Percentiles rank a stretch among this genome's conserved stretches.
These are phyloP conservation scores for Plantago elongata DNA, from an alignment of 257 asterid species.

Conservation along the genomic window DNA sequence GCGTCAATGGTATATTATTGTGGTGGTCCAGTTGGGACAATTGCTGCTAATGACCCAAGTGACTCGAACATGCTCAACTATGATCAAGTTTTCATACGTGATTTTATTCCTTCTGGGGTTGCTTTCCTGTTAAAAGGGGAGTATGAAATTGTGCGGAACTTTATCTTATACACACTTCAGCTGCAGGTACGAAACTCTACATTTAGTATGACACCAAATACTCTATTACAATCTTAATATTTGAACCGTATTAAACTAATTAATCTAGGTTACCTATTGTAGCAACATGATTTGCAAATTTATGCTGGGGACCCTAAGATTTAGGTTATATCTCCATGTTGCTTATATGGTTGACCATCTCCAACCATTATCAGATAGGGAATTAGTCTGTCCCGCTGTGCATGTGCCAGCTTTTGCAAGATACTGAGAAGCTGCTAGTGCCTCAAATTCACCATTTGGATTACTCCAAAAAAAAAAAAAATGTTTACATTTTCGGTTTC, in stretches of 20 bases:
- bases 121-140: slow-evolving; percentile 89
- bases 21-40: slow-evolving; percentile 72
- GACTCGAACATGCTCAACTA: slow-evolving; percentile 66
- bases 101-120: slow-evolving; percentile 81
- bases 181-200: slow-evolving; percentile 56
- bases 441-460: not conserved
- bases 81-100: slow-evolving; percentile 90
- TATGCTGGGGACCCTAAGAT: slow-evolving; percentile 3
- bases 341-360: not conserved
- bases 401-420: no score
- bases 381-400: no score
- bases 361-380: not conserved
- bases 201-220: not conserved
- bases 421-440: slow-evolving; percentile 6
- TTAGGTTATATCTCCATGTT: not conserved
- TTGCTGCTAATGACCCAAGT: slow-evolving; percentile 89
- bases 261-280: slow-evolving; percentile 5
- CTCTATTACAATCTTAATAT: not conserved
- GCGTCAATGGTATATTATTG: slow-evolving; percentile 78
- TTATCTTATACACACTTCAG: slow-evolving; percentile 85
- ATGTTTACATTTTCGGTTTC: slow-evolving; percentile 4
- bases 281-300: slow-evolving; percentile 4
- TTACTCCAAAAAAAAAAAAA: not conserved
- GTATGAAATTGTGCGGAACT: slow-evolving; percentile 76
- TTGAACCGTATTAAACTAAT: slow-evolving; percentile 5